A percentile compares a stretch with the other conserved stretches of the same genome.
Evolutionary conservation across 2,329 filamentous ascomycete genomes (phyloP).

Genomic region (Epichloe gansuensis): DNA sequence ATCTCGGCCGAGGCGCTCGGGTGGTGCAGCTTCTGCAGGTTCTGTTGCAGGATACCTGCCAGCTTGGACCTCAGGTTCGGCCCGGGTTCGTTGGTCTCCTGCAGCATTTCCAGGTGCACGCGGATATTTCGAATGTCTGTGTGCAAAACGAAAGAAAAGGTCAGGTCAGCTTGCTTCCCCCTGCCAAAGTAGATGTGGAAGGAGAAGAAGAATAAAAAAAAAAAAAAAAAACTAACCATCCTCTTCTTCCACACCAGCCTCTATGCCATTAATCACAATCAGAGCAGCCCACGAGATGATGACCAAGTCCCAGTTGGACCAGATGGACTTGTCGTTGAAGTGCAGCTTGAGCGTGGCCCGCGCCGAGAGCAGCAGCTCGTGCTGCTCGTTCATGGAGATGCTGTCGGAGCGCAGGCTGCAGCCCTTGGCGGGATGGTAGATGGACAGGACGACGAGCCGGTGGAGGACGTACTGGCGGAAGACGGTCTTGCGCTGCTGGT

Average conservation of each 20-base stretch:
- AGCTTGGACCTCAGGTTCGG: slow-evolving; percentile 11
- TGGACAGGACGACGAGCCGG: slow-evolving; percentile 27
- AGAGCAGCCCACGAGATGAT: slow-evolving; percentile 32
- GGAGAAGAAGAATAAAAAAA: too few relatives aligned
- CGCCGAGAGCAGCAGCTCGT: slow-evolving; percentile 28
- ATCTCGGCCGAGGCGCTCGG: slow-evolving; percentile 6
- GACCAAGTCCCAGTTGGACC: slow-evolving; percentile 31
- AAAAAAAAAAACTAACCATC: slow-evolving; percentile 17
- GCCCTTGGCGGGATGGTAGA: slow-evolving; percentile 28
- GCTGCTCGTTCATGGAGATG: slow-evolving; percentile 25
- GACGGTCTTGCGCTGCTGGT: slow-evolving; percentile 21
- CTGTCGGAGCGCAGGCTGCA: slow-evolving; percentile 24
- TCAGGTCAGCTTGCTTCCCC: background rate
- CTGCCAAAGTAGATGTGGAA: too few relatives aligned
- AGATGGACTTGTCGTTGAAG: slow-evolving; percentile 27
- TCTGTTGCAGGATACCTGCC: slow-evolving; percentile 12
- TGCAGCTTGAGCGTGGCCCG: slow-evolving; percentile 27
- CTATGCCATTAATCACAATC: slow-evolving; percentile 28
- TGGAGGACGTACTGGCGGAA: slow-evolving; percentile 30
- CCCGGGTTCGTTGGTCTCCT: slow-evolving; percentile 17
- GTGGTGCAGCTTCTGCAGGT: slow-evolving; percentile 14
- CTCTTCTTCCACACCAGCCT: slow-evolving; percentile 25
- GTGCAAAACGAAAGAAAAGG: background rate
- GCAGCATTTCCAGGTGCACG: slow-evolving; percentile 17
- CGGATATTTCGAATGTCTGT: slow-evolving; percentile 17